Percentiles rank a stretch among this genome's conserved stretches.
phyloP scores from a whole-genome alignment of 441 rosid genomes.

The Erysimum pusillum region DNA sequence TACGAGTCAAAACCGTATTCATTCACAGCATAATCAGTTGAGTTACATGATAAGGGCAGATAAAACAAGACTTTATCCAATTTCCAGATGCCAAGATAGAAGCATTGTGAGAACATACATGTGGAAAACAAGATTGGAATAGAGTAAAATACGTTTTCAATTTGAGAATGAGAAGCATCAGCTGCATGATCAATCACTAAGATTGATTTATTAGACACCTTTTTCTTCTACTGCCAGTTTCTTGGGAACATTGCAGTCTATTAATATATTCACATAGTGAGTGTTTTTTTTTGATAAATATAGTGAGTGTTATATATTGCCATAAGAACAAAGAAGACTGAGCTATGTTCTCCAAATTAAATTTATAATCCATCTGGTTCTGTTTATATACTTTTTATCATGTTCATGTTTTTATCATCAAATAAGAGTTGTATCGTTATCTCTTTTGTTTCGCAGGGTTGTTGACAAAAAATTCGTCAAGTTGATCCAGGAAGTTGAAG shows the following conservation, averaged over 20 bases:
- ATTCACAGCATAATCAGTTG: background rate
- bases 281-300: too few species aligned
- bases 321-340: too few species aligned
- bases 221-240: too few species aligned
- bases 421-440: constrained; percentile 21
- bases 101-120: constrained; percentile 94
- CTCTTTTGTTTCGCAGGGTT: constrained; percentile 59
- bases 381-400: background rate
- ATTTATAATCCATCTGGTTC: background rate
- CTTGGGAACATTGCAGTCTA: constrained; percentile 54
- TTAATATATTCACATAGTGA: constrained; percentile 22
- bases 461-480: constrained; percentile 77
- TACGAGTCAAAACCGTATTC: constrained; percentile 11
- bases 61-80: constrained; percentile 82
- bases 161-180: too few species aligned
- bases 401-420: background rate
- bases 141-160: too few species aligned
- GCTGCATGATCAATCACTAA: too few species aligned
- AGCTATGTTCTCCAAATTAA: too few species aligned
- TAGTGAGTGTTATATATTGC: too few species aligned
- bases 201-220: too few species aligned
- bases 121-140: constrained; percentile 88
- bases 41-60: constrained; percentile 91
- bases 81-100: constrained; percentile 80
- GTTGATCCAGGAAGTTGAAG: constrained; percentile 73